Percentiles rank a stretch among this genome's conserved stretches.
Conservation (phyloP, 306 rosid species). For the Herpetospermum pedunculosum region DNA sequence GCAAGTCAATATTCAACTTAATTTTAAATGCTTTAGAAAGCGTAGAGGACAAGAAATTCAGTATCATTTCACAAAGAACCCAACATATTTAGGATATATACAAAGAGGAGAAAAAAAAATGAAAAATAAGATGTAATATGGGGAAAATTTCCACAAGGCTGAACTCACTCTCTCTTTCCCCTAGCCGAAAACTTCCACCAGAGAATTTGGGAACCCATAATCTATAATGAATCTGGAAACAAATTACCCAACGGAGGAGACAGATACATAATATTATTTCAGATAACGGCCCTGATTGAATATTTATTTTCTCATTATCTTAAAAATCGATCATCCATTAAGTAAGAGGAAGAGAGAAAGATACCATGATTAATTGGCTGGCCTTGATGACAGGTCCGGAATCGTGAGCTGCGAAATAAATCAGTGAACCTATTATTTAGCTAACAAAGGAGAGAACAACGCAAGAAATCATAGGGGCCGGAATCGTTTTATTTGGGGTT, state of each 20-base stretch:
- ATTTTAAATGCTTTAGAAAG: not conserved
- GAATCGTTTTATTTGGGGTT: not conserved
- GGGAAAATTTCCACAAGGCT: not conserved
- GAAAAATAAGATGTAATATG: not conserved
- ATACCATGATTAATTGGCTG: conserved; percentile 4
- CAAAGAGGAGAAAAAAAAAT: not conserved
- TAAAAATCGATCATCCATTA: not conserved
- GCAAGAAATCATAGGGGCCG: not conserved
- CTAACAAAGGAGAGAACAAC: not conserved
- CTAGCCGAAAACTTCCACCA: not conserved
- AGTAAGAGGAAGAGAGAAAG: not conserved
- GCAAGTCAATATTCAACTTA: not conserved
- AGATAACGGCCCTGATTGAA: not conserved
- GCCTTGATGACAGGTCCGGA: not conserved
- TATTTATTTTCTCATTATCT: not conserved
- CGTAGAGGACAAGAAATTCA: not conserved
- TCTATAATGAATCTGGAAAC: not conserved
- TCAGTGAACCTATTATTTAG: not conserved
- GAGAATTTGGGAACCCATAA: not conserved
- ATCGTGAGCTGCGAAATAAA: not conserved
- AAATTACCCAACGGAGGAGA: not conserved
- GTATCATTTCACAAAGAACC: not conserved
- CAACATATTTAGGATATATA: not conserved
- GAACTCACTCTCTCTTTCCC: not conserved
- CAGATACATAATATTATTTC: not conserved